Base-by-base conservation (phyloP, 106 monocot genomes). In the Posidonia australis region DNA sequence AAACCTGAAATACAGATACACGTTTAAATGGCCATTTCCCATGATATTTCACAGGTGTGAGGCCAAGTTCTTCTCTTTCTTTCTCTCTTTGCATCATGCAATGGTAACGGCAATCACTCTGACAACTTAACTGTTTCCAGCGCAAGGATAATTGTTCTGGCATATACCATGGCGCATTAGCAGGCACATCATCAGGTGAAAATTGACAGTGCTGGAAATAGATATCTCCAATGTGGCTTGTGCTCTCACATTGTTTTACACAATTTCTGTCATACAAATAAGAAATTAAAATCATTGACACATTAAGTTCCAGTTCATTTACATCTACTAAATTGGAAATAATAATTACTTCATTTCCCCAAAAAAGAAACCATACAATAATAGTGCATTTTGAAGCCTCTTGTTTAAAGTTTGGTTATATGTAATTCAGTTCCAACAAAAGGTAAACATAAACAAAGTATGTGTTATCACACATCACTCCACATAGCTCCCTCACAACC, bases 21-120 rank as follows among this genome's bases (percentile, higher is more conserved):
- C 87, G 87, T 51, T 69, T 72, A 61, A 92, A 92, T 31, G 92
- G 92, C 94, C 90, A 96, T 70, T 92, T 87, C 30, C 92, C 92
- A 78, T 92, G 86, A 75, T 92, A 92, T 43, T 87, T 83, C 16
- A 92, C 84, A 76, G 87, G 84, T 59, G 17, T 23, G 3, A 80
- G 75, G n/a, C 92, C 84, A 58, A 76, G 67, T 76, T 48, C 62
- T 67, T 67, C 75, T 55, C 84, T 79, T 67, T 87, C 77, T 10
- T 66, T 60, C 64, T 87, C 92, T 60, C 87, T 87, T 57, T 78
- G 75, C 75, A 84, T 68, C 92, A 92, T 92, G 54, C 92, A 92
- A 30, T 84, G 59, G 60, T 92, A 92, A 7, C 78, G 77, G 65
- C 92, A 92, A 69, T 92, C 92, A 51, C 76, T 73, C 70, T 53